phyloP scores from a whole-genome alignment of 2,329 filamentous ascomycete genomes.

The Xylaria multiplex region DNA sequence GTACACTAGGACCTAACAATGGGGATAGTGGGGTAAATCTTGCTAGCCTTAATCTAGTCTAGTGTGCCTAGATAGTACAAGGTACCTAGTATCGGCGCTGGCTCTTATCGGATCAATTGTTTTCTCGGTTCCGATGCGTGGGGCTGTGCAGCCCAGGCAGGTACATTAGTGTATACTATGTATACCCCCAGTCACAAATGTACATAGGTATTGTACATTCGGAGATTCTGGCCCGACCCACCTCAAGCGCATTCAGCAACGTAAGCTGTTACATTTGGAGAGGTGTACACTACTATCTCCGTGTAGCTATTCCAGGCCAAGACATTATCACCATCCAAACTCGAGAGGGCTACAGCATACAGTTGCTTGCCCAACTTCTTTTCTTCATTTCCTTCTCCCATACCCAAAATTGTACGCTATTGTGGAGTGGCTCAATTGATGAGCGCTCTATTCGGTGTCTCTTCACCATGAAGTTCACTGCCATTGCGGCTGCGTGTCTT shows the following conservation, averaged over 20 bases:
- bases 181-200: background rate
- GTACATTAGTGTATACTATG: background rate
- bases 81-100: too few species aligned
- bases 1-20: background rate
- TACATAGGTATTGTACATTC: background rate
- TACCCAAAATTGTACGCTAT: slow-evolving; percentile 20
- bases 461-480: slow-evolving; percentile 58
- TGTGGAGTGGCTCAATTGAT: slow-evolving; percentile 47
- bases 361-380: slow-evolving; percentile 32
- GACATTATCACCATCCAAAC: slow-evolving; percentile 31
- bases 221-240: background rate
- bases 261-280: slow-evolving; percentile 47
- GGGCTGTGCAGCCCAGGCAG: background rate
- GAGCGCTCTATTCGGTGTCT: slow-evolving; percentile 44
- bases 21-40: background rate
- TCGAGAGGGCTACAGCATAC: slow-evolving; percentile 34
- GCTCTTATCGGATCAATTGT: slow-evolving; percentile 12
- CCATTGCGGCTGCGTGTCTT: slow-evolving; percentile 66
- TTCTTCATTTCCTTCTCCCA: slow-evolving; percentile 22
- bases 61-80: background rate
- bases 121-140: slow-evolving; percentile 5
- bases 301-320: slow-evolving; percentile 39
- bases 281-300: slow-evolving; percentile 31
- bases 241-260: slow-evolving; percentile 43
- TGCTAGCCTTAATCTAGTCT: slow-evolving; percentile 1